Evolutionary conservation across 306 rosid genomes (phyloP), one percentile per base, ranked within the genome.

Genomic region (Quercus robur): DNA sequence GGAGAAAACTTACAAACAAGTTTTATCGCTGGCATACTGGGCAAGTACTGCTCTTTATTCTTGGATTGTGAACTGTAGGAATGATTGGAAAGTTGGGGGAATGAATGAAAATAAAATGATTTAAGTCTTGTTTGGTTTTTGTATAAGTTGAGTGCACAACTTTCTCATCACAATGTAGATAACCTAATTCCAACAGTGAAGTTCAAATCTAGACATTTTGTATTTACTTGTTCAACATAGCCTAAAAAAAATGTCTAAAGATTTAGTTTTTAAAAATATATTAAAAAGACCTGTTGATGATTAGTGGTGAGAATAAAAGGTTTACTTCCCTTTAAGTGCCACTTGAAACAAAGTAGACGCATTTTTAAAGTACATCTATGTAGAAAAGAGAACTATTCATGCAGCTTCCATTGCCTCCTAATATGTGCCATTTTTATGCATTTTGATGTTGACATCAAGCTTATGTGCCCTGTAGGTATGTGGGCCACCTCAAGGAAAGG

Each of bases 21-120:
- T 75, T 91, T 81, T 93, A 93, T 88, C 83, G 85, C 76, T 94
- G 99, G 99, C 99, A 95, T 89, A 93, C 98, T 30, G 99, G 99
- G 98, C 77, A 87, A 86, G 86, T 88, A 41, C 79, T 56, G 38
- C 74, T 57, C 23, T 31, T 71, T 76, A n/a, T 74, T 56, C 77
- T 56, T 64, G 49, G 25, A 35, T 18, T 74, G 61, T 15, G 58
- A 33, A 74, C 49, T 20, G 31, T 76, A 31, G 76, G 59, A 66
- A 56, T 77, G 44, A 72, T 18, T 63, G 25, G 52, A 78, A 74
- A 66, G 55, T 72, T 67, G 58, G 23, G 72, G 49, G 62, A 61
- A 51, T 77, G 67, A 41, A 44, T 71, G 54, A 56, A 62, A 35
- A 61, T 67, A 52, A 77, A 72, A 52, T 77, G 5, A 17, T 83